Percentiles rank a stretch among this genome's conserved stretches.
Evolutionary conservation across 495 filamentous ascomycete species (phyloP).

Genomic region (Podospora conica): DNA sequence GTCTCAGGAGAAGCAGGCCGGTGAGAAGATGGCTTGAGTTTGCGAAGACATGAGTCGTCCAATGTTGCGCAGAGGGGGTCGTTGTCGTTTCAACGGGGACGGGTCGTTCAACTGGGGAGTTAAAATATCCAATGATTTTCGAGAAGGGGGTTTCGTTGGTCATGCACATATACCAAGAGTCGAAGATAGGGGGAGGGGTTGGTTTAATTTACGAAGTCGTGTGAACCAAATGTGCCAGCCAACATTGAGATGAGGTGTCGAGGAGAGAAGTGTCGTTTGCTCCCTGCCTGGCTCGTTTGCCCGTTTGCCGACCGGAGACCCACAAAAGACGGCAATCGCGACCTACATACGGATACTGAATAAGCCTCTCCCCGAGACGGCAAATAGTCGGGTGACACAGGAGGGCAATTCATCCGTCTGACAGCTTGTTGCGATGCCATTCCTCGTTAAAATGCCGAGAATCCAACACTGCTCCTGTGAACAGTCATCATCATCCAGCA

Average conservation of each 20-base stretch:
- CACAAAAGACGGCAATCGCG: no score
- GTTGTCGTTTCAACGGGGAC: neutral
- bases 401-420: neutral
- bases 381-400: neutral
- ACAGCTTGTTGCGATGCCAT: neutral
- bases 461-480: no score
- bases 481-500: neutral
- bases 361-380: no score
- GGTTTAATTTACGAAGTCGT: neutral
- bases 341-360: neutral
- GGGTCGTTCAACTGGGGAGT: neutral
- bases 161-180: neutral
- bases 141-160: neutral
- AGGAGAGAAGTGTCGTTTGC: neutral
- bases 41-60: neutral
- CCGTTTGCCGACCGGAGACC: no score
- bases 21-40: conserved; percentile 2
- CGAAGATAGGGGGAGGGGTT: neutral
- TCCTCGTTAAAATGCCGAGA: neutral
- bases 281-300: no score
- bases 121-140: neutral
- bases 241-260: no score
- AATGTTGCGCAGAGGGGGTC: neutral
- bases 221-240: neutral
- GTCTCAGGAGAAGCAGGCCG: neutral